Evolutionary conservation across 2,329 filamentous ascomycete species (phyloP), one percentile per base, ranked within the genome.

Genomic region (Madurella mycetomatis): DNA sequence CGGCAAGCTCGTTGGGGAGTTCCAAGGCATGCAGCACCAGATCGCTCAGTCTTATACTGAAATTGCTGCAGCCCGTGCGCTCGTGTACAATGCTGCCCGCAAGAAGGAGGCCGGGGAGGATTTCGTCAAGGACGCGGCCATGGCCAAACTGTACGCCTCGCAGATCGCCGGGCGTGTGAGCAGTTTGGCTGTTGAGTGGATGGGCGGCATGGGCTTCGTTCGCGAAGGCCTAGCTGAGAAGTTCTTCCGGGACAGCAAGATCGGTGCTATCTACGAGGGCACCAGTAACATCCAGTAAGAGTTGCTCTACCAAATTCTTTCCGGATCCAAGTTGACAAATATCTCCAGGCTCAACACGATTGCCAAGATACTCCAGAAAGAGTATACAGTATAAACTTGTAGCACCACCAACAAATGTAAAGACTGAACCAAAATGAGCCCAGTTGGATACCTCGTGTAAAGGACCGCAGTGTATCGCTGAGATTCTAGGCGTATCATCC

Each of bases 21-120:
- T 99, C 82, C 94, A 99, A 75, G 92, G 91, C 66, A 97, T 99
- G 94, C 92, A 97, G 76, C 92, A 96, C 77, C 94, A 99, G 77
- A 87, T 99, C 60, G 94, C 94, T 2, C 94, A 99, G 75, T 87
- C 91, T 1, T 97, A 92, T 76, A 90, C 88, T 19, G 94, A 99
- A 71, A 96, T 99, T 67, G 79, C 85, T 53, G 94, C 94, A 31
- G 94, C 94, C 0, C 85, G 94, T 48, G 90, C 91, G 9, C 80
- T 99, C 18, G 91, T 99, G 51, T 99, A 88, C 81, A 99, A 97
- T 67, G 94, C 94, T 2, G 87, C 94, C 1, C 85, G 94, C 67
- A 96, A 95, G 83, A 99, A 97, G 87, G 94, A 99, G 75, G 90
- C 91, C 0, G 94, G 94, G 45, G 85, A 96, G 74, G 86, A 96